Conservation (phyloP, 139 green algal species). For the Chlamydomonas sp. region DNA sequence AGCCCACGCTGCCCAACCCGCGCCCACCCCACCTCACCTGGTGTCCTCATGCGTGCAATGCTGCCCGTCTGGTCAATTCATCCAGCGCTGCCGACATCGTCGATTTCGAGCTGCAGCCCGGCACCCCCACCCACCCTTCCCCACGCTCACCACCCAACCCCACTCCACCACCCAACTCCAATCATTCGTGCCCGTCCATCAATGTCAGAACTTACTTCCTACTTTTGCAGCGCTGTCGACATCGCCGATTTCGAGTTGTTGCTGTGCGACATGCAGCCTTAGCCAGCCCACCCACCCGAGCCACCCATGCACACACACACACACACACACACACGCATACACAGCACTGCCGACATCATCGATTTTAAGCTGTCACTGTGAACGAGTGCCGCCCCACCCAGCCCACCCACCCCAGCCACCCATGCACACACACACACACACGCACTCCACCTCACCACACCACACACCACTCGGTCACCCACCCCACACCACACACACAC, state of each 20-base stretch:
- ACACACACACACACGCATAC: too few relatives aligned
- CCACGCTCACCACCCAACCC: conserved; percentile 7
- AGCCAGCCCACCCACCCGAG: conserved; percentile 52
- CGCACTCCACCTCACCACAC: too few relatives aligned
- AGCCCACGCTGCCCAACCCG: neutral
- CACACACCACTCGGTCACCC: too few relatives aligned
- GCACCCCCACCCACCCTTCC: conserved; percentile 1
- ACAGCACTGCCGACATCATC: too few relatives aligned
- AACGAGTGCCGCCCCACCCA: too few relatives aligned
- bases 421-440: too few relatives aligned
- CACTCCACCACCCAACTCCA: too few relatives aligned
- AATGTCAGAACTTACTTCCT: conserved; percentile 71
- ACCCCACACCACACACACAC: too few relatives aligned
- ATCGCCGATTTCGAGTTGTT: conserved; percentile 95
- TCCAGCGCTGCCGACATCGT: conserved; percentile 76
- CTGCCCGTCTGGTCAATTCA: conserved; percentile 37
- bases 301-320: too few relatives aligned
- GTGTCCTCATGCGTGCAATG: neutral
- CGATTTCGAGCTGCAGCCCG: conserved; percentile 34
- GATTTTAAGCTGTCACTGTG: too few relatives aligned
- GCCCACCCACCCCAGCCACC: conserved; percentile 63
- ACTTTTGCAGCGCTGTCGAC: conserved; percentile 53
- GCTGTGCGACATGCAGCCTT: conserved; percentile 77
- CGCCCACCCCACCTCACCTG: conserved; percentile 9
- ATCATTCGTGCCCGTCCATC: neutral